Percentiles rank a stretch among this genome's conserved stretches.
These are phyloP conservation scores for Ramalina intermedia DNA, from an alignment of 495 filamentous ascomycete species.

Conservation along the genomic window DNA sequence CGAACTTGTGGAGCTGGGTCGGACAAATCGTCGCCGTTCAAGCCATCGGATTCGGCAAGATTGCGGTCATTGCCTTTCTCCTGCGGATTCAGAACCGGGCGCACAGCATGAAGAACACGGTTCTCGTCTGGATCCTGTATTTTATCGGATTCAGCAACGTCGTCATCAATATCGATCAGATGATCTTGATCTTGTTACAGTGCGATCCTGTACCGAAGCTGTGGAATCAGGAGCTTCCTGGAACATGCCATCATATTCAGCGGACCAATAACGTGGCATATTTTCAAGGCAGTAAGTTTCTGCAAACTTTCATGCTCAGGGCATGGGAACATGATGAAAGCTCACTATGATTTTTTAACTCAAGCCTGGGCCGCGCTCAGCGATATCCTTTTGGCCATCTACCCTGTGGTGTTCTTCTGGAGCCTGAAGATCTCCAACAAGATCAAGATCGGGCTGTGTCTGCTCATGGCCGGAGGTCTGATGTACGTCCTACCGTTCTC, in stretches of 20 bases:
- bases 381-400: conserved; percentile 22
- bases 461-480: conserved; percentile 24
- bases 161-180: conserved; percentile 14
- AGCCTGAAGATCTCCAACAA: conserved; percentile 20
- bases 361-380: conserved; percentile 18
- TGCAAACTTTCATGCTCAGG: no score
- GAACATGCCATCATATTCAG: conserved; percentile 15
- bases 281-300: conserved; percentile 16
- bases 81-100: conserved; percentile 18
- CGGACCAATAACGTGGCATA: conserved; percentile 15
- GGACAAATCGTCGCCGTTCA: conserved; percentile 20
- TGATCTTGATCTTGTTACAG: conserved; percentile 17
- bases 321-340: neutral
- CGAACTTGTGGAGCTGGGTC: conserved; percentile 22
- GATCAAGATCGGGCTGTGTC: conserved; percentile 20
- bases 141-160: conserved; percentile 16
- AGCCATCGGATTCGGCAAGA: conserved; percentile 15
- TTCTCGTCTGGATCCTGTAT: conserved; percentile 12
- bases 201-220: conserved; percentile 17
- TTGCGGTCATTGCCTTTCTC: conserved; percentile 22
- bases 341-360: neutral
- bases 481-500: conserved; percentile 14
- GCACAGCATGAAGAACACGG: conserved; percentile 8
- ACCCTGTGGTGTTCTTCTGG: conserved; percentile 21
- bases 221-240: conserved; percentile 16